Evolutionary conservation across 371 early-diverging fungal species (phyloP).

Genomic region (Syncephalastrum sp.): DNA sequence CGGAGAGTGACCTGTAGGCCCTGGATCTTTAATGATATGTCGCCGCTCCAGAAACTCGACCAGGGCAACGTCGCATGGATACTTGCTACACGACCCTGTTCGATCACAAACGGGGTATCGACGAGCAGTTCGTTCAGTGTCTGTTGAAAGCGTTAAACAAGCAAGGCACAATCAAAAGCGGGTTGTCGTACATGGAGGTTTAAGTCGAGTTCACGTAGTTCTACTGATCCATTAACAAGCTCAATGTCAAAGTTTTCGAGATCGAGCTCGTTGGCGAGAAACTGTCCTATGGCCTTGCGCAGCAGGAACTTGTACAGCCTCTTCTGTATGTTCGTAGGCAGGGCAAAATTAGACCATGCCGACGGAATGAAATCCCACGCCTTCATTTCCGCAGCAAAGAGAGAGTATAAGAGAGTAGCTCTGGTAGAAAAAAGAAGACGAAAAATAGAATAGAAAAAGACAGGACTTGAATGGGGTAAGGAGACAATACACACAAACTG

Average conservation of each 20-base stretch:
- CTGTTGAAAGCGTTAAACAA: constrained; percentile 28
- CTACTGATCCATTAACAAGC: constrained; percentile 77
- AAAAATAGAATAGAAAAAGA: too few relatives aligned
- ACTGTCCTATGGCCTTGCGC: constrained; percentile 82
- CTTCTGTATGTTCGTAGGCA: constrained; percentile 79
- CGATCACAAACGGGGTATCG: constrained; percentile 69
- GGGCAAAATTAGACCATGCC: constrained; percentile 49
- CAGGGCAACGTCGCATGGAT: constrained; percentile 82
- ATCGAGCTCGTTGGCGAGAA: constrained; percentile 77
- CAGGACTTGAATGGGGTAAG: too few relatives aligned
- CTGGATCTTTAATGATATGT: constrained; percentile 75
- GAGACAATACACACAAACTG: too few relatives aligned
- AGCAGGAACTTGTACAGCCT: constrained; percentile 82
- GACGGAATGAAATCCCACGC: constrained; percentile 49
- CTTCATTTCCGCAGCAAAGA: constrained; percentile 24
- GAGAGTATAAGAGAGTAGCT: too few relatives aligned
- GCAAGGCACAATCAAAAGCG: not conserved
- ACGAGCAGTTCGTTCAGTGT: constrained; percentile 69
- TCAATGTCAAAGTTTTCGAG: constrained; percentile 86
- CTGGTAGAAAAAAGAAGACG: too few relatives aligned
- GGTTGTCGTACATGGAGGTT: constrained; percentile 62
- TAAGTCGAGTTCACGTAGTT: constrained; percentile 76
- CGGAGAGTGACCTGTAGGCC: constrained; percentile 64
- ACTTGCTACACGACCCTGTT: constrained; percentile 65
- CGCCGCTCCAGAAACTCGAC: constrained; percentile 78